Conservation (phyloP, 177 flowering plant genomes). For the Vitis hybrid region DNA sequence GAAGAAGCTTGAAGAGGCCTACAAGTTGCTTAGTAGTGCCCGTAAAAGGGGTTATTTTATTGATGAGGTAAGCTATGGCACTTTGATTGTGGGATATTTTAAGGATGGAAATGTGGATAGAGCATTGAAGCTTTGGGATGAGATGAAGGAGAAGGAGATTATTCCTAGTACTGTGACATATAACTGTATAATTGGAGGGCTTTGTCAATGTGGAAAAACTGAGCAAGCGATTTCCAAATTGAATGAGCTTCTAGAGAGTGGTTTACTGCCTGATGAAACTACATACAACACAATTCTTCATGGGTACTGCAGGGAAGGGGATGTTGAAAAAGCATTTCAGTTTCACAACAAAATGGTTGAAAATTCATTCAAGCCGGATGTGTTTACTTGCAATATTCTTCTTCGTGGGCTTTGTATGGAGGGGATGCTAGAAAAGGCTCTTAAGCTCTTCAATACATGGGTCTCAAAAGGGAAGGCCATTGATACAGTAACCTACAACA, state of each 20-base stretch:
- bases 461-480: slow-evolving; percentile 56
- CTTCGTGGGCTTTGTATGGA: slow-evolving; percentile 66
- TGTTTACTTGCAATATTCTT: slow-evolving; percentile 71
- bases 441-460: slow-evolving; percentile 65
- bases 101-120: slow-evolving; percentile 44
- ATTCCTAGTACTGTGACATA: slow-evolving; percentile 61
- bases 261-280: slow-evolving; percentile 69
- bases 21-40: slow-evolving; percentile 33
- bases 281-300: slow-evolving; percentile 78
- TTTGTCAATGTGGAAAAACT: slow-evolving; percentile 62
- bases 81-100: slow-evolving; percentile 62
- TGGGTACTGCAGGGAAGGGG: slow-evolving; percentile 75
- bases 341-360: slow-evolving; percentile 76
- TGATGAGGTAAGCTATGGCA: slow-evolving; percentile 75
- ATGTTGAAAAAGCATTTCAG: slow-evolving; percentile 74
- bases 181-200: slow-evolving; percentile 67
- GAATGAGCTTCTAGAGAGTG: slow-evolving; percentile 69
- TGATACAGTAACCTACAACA: slow-evolving; percentile 71
- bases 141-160: slow-evolving; percentile 64
- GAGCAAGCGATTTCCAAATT: slow-evolving; percentile 57
- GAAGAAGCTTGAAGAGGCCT: slow-evolving; percentile 46
- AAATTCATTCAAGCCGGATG: slow-evolving; percentile 70
- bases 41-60: slow-evolving; percentile 51
- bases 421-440: slow-evolving; percentile 78
- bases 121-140: slow-evolving; percentile 77